Percentiles rank a stretch among this genome's conserved stretches.
These are phyloP conservation scores for Ceratocystis harringtonii DNA, from an alignment of 2,329 filamentous ascomycete genomes.

Conservation along the genomic window DNA sequence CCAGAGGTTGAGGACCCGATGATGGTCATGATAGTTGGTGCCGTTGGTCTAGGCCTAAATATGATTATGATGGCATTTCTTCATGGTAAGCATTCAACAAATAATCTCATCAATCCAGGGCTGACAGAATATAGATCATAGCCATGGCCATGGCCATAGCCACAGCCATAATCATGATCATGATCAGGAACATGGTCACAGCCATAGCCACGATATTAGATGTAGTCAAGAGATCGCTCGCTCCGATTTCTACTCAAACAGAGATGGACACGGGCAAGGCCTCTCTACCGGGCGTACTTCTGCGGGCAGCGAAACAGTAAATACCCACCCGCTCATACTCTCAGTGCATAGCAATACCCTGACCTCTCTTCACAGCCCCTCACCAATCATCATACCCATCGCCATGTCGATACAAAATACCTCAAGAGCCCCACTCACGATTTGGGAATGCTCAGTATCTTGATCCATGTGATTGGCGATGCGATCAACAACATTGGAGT, in stretches of 20 bases:
- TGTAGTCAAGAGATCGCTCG: neutral
- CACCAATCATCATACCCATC: conserved; percentile 33
- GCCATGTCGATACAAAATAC: conserved; percentile 26
- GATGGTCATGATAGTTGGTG: conserved; percentile 54
- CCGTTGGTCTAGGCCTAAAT: conserved; percentile 51
- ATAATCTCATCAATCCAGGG: conserved; percentile 1
- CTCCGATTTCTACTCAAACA: neutral
- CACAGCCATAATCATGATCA: conserved; percentile 21
- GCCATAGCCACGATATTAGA: conserved; percentile 18
- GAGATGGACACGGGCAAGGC: conserved; percentile 3
- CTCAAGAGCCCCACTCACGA: conserved; percentile 33
- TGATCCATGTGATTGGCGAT: conserved; percentile 58
- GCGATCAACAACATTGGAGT: conserved; percentile 64
- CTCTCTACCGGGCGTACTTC: neutral
- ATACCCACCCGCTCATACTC: conserved; percentile 17
- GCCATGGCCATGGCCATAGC: conserved; percentile 25
- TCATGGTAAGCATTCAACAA: conserved; percentile 35
- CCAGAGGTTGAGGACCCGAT: conserved; percentile 48
- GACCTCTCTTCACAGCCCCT: neutral
- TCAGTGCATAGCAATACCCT: neutral
- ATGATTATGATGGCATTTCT: conserved; percentile 50
- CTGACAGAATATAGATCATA: conserved; percentile 2
- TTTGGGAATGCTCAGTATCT: conserved; percentile 55
- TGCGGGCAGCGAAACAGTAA: neutral
- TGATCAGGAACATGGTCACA: conserved; percentile 20